Evolutionary conservation across 129 eudicot species (phyloP).

Genomic region (Helianthus tuberosus): DNA sequence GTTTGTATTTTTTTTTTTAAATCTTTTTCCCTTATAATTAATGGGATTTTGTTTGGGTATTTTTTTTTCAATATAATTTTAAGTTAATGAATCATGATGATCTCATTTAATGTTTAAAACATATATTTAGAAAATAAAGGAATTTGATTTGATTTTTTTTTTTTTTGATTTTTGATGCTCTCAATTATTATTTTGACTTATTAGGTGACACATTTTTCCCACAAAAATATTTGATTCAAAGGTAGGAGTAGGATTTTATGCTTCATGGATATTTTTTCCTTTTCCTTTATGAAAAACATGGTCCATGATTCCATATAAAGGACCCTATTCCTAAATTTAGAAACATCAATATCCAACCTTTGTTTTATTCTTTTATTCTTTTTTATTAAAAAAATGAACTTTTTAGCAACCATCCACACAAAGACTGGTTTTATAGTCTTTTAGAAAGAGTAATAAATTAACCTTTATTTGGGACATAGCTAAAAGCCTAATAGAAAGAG

Average conservation of each 20-base stretch:
- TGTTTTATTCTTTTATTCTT: slow-evolving; percentile 4
- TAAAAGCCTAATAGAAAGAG: no score
- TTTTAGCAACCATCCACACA: not conserved
- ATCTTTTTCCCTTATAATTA: not conserved
- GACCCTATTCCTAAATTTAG: not conserved
- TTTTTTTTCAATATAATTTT: not conserved
- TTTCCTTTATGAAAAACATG: not conserved
- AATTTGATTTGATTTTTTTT: not conserved
- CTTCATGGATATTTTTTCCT: not conserved
- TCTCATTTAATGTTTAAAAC: not conserved
- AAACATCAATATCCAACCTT: slow-evolving; percentile 4
- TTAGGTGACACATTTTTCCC: no score
- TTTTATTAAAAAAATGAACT: not conserved
- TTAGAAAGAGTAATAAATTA: not conserved
- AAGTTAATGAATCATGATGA: not conserved
- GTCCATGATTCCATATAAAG: slow-evolving; percentile 9
- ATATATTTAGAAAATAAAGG: not conserved
- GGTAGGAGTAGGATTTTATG: slow-evolving; percentile 10
- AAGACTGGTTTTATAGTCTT: not conserved
- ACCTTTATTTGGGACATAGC: no score
- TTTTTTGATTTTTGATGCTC: not conserved
- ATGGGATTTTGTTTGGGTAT: not conserved
- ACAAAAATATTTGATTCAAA: slow-evolving; percentile 2
- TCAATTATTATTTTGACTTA: not conserved
- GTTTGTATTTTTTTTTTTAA: not conserved